Percentiles rank a stretch among this genome's conserved stretches.
phyloP scores from a whole-genome alignment of 768 basidiomycete species.

The Suillus cothurnatus region DNA sequence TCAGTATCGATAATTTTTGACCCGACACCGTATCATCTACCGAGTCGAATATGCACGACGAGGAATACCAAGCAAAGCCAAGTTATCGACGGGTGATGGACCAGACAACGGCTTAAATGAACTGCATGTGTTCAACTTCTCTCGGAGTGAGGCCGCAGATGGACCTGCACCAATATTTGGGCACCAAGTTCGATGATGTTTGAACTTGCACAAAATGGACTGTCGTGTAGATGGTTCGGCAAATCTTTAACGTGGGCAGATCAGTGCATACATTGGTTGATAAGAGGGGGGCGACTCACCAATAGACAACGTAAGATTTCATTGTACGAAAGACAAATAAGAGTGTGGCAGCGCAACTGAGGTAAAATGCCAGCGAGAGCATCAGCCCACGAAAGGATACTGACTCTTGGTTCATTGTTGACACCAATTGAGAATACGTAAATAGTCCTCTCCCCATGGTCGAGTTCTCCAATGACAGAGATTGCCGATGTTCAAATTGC shows the following conservation, averaged over 20 bases:
- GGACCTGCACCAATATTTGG: background rate
- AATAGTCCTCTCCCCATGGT: background rate
- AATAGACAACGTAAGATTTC: background rate
- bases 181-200: background rate
- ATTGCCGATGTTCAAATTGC: background rate
- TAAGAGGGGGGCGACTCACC: background rate
- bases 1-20: no score
- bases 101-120: background rate
- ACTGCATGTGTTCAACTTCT: background rate
- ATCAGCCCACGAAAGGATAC: background rate
- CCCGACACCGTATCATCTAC: no score
- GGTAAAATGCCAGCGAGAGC: slow-evolving; percentile 29
- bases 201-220: background rate
- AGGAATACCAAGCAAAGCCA: background rate
- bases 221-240: background rate
- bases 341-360: background rate
- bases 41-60: no score
- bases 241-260: background rate
- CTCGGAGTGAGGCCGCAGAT: background rate
- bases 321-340: background rate
- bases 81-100: background rate
- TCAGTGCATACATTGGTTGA: background rate
- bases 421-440: background rate
- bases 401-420: background rate
- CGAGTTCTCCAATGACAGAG: background rate